Evolutionary conservation across 2,329 filamentous ascomycete species (phyloP), one percentile per base, ranked within the genome.

Genomic region (Calonectria hongkongensis): DNA sequence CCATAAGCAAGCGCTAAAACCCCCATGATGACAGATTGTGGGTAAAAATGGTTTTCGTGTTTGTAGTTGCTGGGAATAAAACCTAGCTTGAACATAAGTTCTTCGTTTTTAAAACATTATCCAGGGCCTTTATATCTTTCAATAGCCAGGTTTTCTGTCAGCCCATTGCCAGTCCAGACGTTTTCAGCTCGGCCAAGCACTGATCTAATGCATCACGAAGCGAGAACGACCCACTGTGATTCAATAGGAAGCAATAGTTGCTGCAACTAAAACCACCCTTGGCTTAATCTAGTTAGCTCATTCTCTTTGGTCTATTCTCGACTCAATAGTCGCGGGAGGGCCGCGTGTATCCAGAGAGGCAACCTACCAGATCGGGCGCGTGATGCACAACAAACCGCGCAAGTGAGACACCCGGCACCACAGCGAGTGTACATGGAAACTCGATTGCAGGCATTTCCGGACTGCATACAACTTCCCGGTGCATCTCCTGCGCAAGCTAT

Each of bases 1-100:
- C 39, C 65, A 18, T 67, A 67, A 1, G 51, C 33, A 18, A 67
- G 65, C 6, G 65, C 62, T 8, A 58, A 4, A 25, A 28, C 48
- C 18, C 48, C 27, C 33, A 36, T 36, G 33, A 10, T 36, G 33
- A 10, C 33, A 13, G 10, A 13, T 13, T 36, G 33, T 36, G 33
- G 3, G 7, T 36, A 10, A 13, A 13, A 36, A 36, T 36, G 3
- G 33, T 36, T 36, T 6, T 3, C 8, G 10, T 36, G 12, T 36
- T 36, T 9, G 3, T 3, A 12, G 10, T 13, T 36, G 10, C 33
- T 36, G 33, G 2, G 10, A 36, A 36, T 36, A 36, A 13, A 13
- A 12, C 12, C 12, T 10, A 12, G 33, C 7, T 36, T 36, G 10
- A 12, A 36, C 6, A 12, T 6, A 36, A 36, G 9, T 12, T 36